Percentiles rank a stretch among this genome's conserved stretches.
These are phyloP conservation scores for Phoma sp. DNA, from an alignment of 2,329 filamentous ascomycete species.

Conservation along the genomic window DNA sequence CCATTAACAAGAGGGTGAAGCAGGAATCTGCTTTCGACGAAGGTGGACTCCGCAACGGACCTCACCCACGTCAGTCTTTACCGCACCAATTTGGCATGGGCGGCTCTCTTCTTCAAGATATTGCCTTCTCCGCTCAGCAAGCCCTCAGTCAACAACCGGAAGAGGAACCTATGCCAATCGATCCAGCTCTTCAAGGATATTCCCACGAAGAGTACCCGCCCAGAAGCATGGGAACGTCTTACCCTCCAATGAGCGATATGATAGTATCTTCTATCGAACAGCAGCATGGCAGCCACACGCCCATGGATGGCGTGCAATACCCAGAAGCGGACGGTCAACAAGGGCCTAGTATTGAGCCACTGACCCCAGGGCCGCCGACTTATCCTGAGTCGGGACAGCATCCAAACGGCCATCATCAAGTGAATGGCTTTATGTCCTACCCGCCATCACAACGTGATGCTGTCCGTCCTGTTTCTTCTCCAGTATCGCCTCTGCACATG, in stretches of 20 bases:
- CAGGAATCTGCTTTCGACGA: constrained; percentile 33
- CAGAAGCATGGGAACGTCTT: constrained; percentile 20
- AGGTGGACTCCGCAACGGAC: constrained; percentile 28
- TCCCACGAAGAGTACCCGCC: constrained; percentile 23
- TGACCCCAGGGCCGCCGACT: constrained; percentile 32
- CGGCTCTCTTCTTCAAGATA: constrained; percentile 31
- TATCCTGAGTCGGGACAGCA: constrained; percentile 10
- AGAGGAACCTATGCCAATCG: constrained; percentile 37
- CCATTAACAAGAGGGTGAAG: constrained; percentile 35
- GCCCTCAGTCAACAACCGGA: constrained; percentile 28
- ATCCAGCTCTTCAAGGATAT: constrained; percentile 36
- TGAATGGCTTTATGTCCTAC: constrained; percentile 20
- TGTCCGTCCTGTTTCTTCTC: constrained; percentile 25
- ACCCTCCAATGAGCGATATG: constrained; percentile 30
- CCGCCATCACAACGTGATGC: constrained; percentile 13
- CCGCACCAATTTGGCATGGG: constrained; percentile 29
- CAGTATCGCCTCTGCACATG: constrained; percentile 27
- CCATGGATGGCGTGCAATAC: constrained; percentile 9
- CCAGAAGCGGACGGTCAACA: constrained; percentile 13
- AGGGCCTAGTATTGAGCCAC: constrained; percentile 33
- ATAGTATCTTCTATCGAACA: constrained; percentile 46
- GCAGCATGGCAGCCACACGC: constrained; percentile 19
- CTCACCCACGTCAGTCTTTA: constrained; percentile 31
- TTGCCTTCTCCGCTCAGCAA: constrained; percentile 40
- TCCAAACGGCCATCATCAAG: constrained; percentile 14